Evolutionary conservation across 2,329 filamentous ascomycete genomes (phyloP).

Genomic region (Ophiostoma montium): DNA sequence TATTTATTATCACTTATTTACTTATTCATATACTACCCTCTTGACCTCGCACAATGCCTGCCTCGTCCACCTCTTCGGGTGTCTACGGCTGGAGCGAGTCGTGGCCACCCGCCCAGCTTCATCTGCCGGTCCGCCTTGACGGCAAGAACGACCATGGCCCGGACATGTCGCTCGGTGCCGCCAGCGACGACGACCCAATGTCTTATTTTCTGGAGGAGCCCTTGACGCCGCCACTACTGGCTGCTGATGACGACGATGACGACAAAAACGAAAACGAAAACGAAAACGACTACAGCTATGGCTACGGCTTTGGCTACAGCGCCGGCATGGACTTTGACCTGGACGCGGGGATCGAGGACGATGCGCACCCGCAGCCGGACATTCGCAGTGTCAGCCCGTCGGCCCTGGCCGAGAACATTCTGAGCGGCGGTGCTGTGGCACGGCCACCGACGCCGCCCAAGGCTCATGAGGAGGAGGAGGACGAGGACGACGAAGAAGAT

Average conservation of each 20-base stretch:
- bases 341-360: conserved; percentile 44
- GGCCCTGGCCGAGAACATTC: conserved; percentile 30
- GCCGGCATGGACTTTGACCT: conserved; percentile 34
- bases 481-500: conserved; percentile 28
- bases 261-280: conserved; percentile 28
- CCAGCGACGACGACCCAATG: conserved; percentile 37
- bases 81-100: conserved; percentile 24
- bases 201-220: conserved; percentile 41
- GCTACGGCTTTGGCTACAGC: conserved; percentile 19
- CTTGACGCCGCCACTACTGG: conserved; percentile 15
- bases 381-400: conserved; percentile 44
- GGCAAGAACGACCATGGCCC: conserved; percentile 22
- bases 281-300: conserved; percentile 24
- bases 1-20: background rate
- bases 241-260: conserved; percentile 25
- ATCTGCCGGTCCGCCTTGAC: conserved; percentile 24
- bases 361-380: conserved; percentile 28
- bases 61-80: conserved; percentile 13
- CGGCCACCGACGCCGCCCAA: conserved; percentile 26
- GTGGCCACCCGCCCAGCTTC: conserved; percentile 38
- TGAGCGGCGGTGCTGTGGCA: conserved; percentile 25
- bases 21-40: background rate
- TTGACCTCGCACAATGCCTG: conserved; percentile 19
- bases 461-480: conserved; percentile 3
- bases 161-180: conserved; percentile 17